Conservation (phyloP, 441 rosid genomes). For the Raphanus hybrid region DNA sequence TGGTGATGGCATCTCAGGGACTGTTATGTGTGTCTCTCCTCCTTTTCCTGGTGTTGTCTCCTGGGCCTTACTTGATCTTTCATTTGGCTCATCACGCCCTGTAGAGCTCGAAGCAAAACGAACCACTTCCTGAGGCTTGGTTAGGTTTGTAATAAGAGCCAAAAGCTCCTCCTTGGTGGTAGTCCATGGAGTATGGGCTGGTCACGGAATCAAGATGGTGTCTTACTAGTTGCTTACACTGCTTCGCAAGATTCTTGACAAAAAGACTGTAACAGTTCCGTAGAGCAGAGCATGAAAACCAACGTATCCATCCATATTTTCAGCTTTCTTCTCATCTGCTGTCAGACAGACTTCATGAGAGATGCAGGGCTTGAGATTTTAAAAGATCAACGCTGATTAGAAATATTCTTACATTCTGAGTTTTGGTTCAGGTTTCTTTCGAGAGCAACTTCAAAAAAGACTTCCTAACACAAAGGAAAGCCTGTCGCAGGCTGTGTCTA, state of each 20-base stretch:
- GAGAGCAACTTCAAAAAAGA: conserved; percentile 82
- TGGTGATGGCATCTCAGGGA: conserved; percentile 98
- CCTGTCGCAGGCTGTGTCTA: conserved; percentile 89
- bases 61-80: conserved; percentile 54
- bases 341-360: background rate
- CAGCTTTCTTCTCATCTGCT: conserved; percentile 67
- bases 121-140: conserved; percentile 59
- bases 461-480: conserved; percentile 87
- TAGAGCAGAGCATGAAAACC: conserved; percentile 84
- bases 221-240: conserved; percentile 86
- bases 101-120: conserved; percentile 74
- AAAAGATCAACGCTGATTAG: too few relatives aligned
- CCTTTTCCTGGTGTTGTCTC: conserved; percentile 88
- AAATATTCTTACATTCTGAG: conserved; percentile 67
- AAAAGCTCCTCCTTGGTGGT: conserved; percentile 58
- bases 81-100: conserved; percentile 53
- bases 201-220: conserved; percentile 97
- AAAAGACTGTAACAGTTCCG: conserved; percentile 77
- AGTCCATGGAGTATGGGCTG: conserved; percentile 81
- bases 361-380: background rate
- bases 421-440: conserved; percentile 71
- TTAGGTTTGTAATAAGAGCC: conserved; percentile 54
- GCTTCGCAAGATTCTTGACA: conserved; percentile 76
- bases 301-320: conserved; percentile 79
- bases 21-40: conserved; percentile 72